Percentiles rank a stretch among this genome's conserved stretches.
These are phyloP conservation scores for Olyra latifolia DNA, from an alignment of 176 grass and related monocot species.

Conservation along the genomic window DNA sequence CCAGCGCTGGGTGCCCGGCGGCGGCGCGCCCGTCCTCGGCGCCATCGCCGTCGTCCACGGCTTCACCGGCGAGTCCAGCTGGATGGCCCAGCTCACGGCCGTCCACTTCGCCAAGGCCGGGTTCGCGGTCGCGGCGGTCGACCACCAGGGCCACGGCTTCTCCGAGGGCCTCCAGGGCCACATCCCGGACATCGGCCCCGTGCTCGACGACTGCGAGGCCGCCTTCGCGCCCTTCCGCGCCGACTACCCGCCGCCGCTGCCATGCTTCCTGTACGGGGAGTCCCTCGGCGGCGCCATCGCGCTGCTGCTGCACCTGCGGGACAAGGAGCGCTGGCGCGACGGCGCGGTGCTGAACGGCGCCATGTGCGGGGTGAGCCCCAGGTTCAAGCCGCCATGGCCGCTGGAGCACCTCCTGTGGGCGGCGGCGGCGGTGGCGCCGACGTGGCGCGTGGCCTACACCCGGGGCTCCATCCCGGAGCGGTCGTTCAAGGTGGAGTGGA, in stretches of 20 bases:
- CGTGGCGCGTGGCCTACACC: conserved; percentile 69
- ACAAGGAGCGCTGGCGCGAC: conserved; percentile 47
- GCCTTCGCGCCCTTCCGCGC: conserved; percentile 71
- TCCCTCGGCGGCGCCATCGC: conserved; percentile 85
- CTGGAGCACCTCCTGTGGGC: conserved; percentile 69
- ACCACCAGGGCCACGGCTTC: conserved; percentile 87
- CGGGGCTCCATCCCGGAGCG: conserved; percentile 62
- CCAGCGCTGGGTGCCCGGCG: conserved; percentile 61
- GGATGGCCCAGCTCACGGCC: conserved; percentile 59
- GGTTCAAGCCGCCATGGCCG: conserved; percentile 74
- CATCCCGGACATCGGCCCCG: conserved; percentile 62
- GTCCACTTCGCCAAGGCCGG: conserved; percentile 68
- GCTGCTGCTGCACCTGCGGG: conserved; percentile 66
- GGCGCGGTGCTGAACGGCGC: conserved; percentile 74
- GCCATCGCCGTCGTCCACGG: conserved; percentile 68
- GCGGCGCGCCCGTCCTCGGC: conserved; percentile 36
- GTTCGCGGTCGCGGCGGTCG: conserved; percentile 69
- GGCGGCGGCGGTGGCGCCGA: conserved; percentile 48
- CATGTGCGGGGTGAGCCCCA: conserved; percentile 82
- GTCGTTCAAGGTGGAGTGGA: conserved; percentile 81
- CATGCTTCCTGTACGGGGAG: conserved; percentile 75
- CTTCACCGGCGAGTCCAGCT: conserved; percentile 81
- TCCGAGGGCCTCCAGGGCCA: conserved; percentile 62
- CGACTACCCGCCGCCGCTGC: conserved; percentile 59
- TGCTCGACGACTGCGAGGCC: conserved; percentile 75